phyloP scores from a whole-genome alignment of 208 protist genomes.

The Acanthamoeba lenticulata region DNA sequence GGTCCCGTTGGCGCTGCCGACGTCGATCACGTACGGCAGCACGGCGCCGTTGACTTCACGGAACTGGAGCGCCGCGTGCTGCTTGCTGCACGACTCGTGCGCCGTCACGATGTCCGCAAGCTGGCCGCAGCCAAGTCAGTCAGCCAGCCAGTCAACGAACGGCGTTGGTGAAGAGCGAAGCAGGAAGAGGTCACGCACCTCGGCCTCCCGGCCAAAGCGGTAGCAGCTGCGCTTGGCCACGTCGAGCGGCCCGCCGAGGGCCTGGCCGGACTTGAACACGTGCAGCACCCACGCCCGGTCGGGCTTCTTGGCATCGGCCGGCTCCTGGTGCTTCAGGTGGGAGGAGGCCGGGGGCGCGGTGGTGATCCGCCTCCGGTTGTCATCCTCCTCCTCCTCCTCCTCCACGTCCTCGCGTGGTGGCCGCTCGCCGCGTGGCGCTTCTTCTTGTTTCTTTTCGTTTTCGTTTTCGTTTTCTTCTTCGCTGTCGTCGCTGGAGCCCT shows the following conservation, averaged over 20 bases:
- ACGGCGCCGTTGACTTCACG: constrained; percentile 10
- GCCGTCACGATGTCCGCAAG: constrained; percentile 48
- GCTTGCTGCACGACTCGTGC: constrained; percentile 66
- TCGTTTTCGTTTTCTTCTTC: neutral
- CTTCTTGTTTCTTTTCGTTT: neutral
- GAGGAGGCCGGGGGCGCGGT: neutral
- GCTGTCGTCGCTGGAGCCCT: neutral
- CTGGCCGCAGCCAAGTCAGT: neutral
- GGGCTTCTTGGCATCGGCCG: constrained; percentile 49
- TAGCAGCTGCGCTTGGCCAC: constrained; percentile 48
- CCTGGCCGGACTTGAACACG: constrained; percentile 25
- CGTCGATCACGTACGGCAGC: constrained; percentile 56
- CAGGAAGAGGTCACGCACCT: neutral
- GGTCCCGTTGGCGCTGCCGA: constrained; percentile 62
- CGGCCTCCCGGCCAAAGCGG: constrained; percentile 56
- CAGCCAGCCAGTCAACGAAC: neutral
- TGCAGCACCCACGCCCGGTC: constrained; percentile 60
- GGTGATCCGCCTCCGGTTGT: neutral
- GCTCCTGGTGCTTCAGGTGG: constrained; percentile 42
- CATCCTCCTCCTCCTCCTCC: constrained; percentile 1
- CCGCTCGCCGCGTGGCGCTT: neutral
- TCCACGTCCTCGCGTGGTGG: neutral
- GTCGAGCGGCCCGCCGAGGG: neutral
- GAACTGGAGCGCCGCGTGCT: constrained; percentile 66
- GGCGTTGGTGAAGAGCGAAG: neutral